phyloP scores from a whole-genome alignment of 2,329 filamentous ascomycete genomes.

The Monosporascus sp. region DNA sequence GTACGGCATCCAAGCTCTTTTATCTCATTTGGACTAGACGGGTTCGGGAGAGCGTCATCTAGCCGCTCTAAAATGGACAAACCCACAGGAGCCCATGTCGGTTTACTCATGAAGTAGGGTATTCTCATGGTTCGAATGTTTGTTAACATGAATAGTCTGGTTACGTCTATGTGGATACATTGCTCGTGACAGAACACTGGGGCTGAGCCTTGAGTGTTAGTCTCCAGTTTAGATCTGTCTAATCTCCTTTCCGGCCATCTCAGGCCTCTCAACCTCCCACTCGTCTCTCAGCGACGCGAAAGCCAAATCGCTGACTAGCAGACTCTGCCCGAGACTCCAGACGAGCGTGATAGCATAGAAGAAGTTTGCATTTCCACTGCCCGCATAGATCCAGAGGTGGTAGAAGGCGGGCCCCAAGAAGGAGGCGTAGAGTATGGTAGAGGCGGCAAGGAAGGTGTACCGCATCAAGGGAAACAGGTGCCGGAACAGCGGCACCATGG shows the following conservation, averaged over 20 bases:
- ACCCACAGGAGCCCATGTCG: too few species aligned
- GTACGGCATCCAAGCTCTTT: too few species aligned
- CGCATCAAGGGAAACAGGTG: conserved; percentile 91
- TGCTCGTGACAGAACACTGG: neutral
- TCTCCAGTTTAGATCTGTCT: conserved; percentile 61
- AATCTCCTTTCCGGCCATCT: conserved; percentile 82
- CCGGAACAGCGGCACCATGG: conserved; percentile 76
- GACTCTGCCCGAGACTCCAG: conserved; percentile 84
- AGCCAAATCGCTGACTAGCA: conserved; percentile 80
- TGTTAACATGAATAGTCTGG: too few species aligned
- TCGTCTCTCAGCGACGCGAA: conserved; percentile 90
- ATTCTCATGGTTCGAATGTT: too few species aligned
- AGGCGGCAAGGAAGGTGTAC: conserved; percentile 81
- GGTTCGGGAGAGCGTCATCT: too few species aligned
- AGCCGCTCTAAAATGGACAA: too few species aligned
- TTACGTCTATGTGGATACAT: neutral
- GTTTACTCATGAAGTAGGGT: too few species aligned
- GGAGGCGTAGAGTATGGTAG: conserved; percentile 79
- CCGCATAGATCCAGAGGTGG: conserved; percentile 96
- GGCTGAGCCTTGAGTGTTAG: neutral
- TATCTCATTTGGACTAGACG: too few species aligned
- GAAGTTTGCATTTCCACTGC: conserved; percentile 97
- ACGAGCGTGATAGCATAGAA: conserved; percentile 99
- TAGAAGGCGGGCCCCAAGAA: conserved; percentile 93
- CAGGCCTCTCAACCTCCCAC: conserved; percentile 86